A percentile compares a stretch with the other conserved stretches of the same genome.
phyloP scores from a whole-genome alignment of 1,139 yeast genomes.

The Scheffersomyces stambukii region DNA sequence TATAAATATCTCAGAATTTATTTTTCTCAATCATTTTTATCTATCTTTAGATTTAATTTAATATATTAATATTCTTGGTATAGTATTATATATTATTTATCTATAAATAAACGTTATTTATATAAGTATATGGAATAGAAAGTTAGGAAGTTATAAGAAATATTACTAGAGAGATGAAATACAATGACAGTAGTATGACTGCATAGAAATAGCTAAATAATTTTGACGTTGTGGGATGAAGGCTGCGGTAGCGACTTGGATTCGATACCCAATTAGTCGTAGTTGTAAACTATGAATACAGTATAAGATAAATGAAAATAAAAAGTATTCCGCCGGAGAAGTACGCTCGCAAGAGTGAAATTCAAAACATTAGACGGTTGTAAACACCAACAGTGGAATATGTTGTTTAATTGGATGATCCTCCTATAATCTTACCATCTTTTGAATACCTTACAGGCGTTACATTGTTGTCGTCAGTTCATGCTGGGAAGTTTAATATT shows the following conservation, averaged over 20 bases:
- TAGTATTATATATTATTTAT: too few species aligned
- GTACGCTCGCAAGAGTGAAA: slow-evolving; percentile 2
- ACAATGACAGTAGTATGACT: neutral
- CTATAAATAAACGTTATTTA: too few species aligned
- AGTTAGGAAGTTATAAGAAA: too few species aligned
- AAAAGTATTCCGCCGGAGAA: slow-evolving; percentile 1
- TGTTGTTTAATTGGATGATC: slow-evolving; percentile 2
- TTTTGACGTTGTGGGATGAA: slow-evolving; percentile 2
- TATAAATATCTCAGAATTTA: neutral
- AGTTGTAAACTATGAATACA: slow-evolving; percentile 1
- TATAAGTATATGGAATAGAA: too few species aligned
- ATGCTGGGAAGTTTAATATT: slow-evolving; percentile 1
- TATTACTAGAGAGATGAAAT: slow-evolving; percentile 1
- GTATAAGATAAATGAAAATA: neutral
- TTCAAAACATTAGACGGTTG: slow-evolving; percentile 2
- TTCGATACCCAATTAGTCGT: slow-evolving; percentile 2
- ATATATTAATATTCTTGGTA: too few species aligned
- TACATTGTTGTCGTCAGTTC: slow-evolving; percentile 3
- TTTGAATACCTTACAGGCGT: slow-evolving; percentile 1
- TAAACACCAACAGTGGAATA: slow-evolving; percentile 1
- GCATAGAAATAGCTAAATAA: neutral
- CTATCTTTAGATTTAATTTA: too few species aligned
- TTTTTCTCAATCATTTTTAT: too few species aligned
- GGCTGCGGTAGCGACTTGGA: slow-evolving; percentile 1
- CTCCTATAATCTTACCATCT: slow-evolving; percentile 1